Base-by-base conservation (phyloP, 345 rosid genomes). In the Microcos paniculata region DNA sequence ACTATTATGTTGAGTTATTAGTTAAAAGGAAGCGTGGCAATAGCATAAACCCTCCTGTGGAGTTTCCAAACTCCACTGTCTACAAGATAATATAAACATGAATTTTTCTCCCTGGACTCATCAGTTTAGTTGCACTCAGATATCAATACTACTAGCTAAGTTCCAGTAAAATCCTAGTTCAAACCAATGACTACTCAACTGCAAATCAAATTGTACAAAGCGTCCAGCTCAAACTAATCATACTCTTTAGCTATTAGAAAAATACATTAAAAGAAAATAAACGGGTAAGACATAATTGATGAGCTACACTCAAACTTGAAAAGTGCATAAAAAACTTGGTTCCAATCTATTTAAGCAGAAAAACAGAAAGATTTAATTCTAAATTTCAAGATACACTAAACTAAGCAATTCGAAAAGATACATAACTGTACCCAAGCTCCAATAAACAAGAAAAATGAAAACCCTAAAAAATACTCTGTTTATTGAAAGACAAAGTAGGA, bases 401-500 rank as follows among this genome's bases (percentile, higher is more conserved):
- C 72, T 71, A 79, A 71, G 35, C 67, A 64, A 11, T 72, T 74
- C 55, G 28, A 52, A 57, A 71, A n/a, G 49, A 65, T 18, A 49
- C 9, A 49, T n/a, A 76, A 21, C n/a, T 13, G 28, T 46, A 70
- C 57, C 12, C 4, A 69, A 76, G 30, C 72, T 43, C 72, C 64
- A 78, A 56, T 24, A 46, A 67, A 64, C 33, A 61, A 23, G 73
- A 73, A 62, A 73, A 45, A 40, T 15, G 10, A 31, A 31, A 48
- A 70, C 62, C 80, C 73, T 51, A 51, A 51, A 67, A 70, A 4
- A n/a, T 4, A 14, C 76, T 70, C 80, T 56, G 78, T 53, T 69
- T 74, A 81, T 62, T 49, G 19, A 51, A 73, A 62, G 76, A 56
- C 43, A 23, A 86, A 84, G 82, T 82, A 65, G 84, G 90, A 92